Evolutionary conservation across 75 land plant genomes (phyloP), one percentile per base, ranked within the genome.

Genomic region (Sequoia sempervirens): DNA sequence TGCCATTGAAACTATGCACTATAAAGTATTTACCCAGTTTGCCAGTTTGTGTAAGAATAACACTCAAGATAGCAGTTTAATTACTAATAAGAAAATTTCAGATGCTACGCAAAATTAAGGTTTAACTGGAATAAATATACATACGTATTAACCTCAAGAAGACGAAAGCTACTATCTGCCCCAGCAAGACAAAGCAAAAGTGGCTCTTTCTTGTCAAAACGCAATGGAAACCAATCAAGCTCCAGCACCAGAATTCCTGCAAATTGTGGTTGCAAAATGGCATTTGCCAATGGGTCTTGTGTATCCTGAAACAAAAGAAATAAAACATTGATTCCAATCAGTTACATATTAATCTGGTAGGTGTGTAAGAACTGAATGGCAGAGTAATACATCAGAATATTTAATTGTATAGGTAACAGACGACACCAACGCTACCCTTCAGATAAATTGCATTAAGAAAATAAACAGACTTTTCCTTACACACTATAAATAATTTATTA

Each of bases 141-240:
- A 53, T 90, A 93, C 95, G 82, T 88, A 78, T 90, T 91, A 84
- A 97, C 86, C 87, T 96, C 99, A 85, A 96, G 91, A 82, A 97
- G 95, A 79, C 99, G 98, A 87, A 96, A 94, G 85, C 99, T 97
- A 81, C 98, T 89, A 83, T 97, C 99, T 85, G 99, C 99, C 80
- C 98, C 99, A 78, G 97, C 98, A 82, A 96, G 84, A 85, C 99
- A 97, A 52, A 97, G 84, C 34, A 92, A 91, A 68, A 96, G 79
- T 36, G 96, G 95, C 37, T 97, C 99, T 84, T 89, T 84, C 84
- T 89, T 96, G 82, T 91, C 92, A 83, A 88, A 87, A 56, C 98
- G 91, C 78, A 92, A 50, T 43, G 96, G 93, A 84, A 94, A 91
- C 99, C 99, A 97, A 82, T 97, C 99, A 82, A 97, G 91, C 81